Conservation (phyloP, 2,329 filamentous ascomycete genomes). For the Lasiodiplodia sp. region DNA sequence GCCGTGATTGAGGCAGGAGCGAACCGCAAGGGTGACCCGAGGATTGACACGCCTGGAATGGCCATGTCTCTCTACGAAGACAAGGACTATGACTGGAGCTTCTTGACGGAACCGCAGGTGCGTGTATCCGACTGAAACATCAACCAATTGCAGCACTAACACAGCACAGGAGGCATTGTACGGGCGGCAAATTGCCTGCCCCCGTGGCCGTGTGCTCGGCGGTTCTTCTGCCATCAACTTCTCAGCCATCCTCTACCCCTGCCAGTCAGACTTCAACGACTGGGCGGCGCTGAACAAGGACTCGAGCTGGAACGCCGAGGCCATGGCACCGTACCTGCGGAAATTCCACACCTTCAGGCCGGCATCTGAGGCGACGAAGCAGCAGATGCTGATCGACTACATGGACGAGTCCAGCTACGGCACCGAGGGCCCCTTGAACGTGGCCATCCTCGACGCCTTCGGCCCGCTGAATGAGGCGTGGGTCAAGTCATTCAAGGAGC, state of each 20-base stretch:
- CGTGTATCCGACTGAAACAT: not conserved
- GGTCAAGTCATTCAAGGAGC: constrained; percentile 30
- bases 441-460: constrained; percentile 26
- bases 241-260: constrained; percentile 9
- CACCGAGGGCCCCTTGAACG: constrained; percentile 29
- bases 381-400: constrained; percentile 33
- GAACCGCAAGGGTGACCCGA: constrained; percentile 38
- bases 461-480: constrained; percentile 33
- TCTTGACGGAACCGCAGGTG: constrained; percentile 42
- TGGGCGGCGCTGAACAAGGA: constrained; percentile 38
- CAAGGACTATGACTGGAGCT: constrained; percentile 43
- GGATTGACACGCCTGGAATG: constrained; percentile 41
- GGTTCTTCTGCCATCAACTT: constrained; percentile 46
- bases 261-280: constrained; percentile 18
- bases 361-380: constrained; percentile 33
- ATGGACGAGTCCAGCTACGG: constrained; percentile 29
- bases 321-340: constrained; percentile 10
- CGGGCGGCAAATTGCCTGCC: constrained; percentile 23
- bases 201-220: constrained; percentile 19
- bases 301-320: constrained; percentile 37
- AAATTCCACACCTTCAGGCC: constrained; percentile 20
- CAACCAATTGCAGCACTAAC: not conserved
- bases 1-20: constrained; percentile 35
- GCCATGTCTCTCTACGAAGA: constrained; percentile 36
- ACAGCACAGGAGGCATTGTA: constrained; percentile 9